Evolutionary conservation across 1,284 basidiomycete genomes (phyloP), one percentile per base, ranked within the genome.

Genomic region (Naganishia liquefaciens): DNA sequence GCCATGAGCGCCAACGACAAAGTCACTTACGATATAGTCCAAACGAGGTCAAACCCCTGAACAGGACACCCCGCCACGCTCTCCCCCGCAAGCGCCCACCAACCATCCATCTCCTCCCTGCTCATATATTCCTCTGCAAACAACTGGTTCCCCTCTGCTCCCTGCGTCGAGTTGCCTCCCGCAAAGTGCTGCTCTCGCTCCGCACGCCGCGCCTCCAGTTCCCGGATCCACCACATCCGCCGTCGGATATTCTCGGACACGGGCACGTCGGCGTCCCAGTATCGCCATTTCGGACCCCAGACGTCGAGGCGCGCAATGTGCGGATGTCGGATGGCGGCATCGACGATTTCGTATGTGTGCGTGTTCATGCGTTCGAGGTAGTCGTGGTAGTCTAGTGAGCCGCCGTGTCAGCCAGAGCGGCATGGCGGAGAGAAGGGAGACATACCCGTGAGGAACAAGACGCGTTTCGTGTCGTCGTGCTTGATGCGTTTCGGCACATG

Each of bases 281-380:
- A 75, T 43, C 69, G 69, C 78, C 78, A 80, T 1, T 73, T 72
- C 13, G 78, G 78, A 13, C 78, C 78, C 77, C 77, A 80, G 30
- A 79, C 76, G 54, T 77, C 76, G 21, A 75, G 72, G 17, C 70
- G 70, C n/a, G 49, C 37, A 15, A 77, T 50, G 11, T 73, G 66
- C 0, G 76, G 77, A 68, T 78, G 75, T 0, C 78, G 76, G 4
- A 78, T 62, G 2, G 77, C 75, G 0, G 78, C 77, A 63, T 79
- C 77, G 43, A 77, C 73, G 51, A 79, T 75, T 63, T 79, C 77
- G 66, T 76, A 79, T 3, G 75, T 77, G 67, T 77, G 75, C 7
- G 76, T 75, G 68, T 79, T 78, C 76, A 78, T 77, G 10, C 76
- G 67, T 63, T 77, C 75, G 9, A 80, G 70, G 64, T 78, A 79